phyloP scores from a whole-genome alignment of 164 flowering plant genomes.

The Platanus orientalis region DNA sequence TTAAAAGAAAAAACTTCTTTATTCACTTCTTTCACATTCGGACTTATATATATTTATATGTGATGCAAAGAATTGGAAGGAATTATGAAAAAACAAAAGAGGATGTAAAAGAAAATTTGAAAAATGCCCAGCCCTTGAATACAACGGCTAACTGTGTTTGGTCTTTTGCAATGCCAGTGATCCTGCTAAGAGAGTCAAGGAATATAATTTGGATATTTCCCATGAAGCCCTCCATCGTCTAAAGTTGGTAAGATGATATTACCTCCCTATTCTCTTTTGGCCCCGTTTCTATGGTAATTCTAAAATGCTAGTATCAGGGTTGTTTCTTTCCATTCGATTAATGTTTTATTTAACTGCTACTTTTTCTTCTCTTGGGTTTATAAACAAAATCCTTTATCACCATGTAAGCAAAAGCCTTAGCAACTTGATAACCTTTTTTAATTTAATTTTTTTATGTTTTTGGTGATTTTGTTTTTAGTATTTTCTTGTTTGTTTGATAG shows the following conservation, averaged over 20 bases:
- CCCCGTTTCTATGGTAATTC: neutral
- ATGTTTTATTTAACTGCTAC: too few species aligned
- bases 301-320: neutral
- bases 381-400: neutral
- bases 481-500: neutral
- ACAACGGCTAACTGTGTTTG: neutral
- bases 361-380: neutral
- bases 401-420: neutral
- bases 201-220: constrained; percentile 14
- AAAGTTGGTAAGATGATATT: constrained; percentile 25
- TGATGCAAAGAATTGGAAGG: too few species aligned
- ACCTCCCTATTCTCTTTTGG: neutral
- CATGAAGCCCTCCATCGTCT: constrained; percentile 20
- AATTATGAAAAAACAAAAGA: too few species aligned
- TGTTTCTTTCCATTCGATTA: neutral
- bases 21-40: too few species aligned
- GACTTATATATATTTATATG: too few species aligned
- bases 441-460: neutral
- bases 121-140: too few species aligned
- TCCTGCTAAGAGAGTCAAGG: constrained; percentile 25
- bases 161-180: constrained; percentile 31
- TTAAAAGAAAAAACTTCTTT: too few species aligned
- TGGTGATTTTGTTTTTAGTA: neutral
- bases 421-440: too few species aligned
- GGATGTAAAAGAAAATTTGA: too few species aligned